phyloP scores from a whole-genome alignment of 2,329 filamentous ascomycete genomes.

The Myriosclerotinia duriaeana region DNA sequence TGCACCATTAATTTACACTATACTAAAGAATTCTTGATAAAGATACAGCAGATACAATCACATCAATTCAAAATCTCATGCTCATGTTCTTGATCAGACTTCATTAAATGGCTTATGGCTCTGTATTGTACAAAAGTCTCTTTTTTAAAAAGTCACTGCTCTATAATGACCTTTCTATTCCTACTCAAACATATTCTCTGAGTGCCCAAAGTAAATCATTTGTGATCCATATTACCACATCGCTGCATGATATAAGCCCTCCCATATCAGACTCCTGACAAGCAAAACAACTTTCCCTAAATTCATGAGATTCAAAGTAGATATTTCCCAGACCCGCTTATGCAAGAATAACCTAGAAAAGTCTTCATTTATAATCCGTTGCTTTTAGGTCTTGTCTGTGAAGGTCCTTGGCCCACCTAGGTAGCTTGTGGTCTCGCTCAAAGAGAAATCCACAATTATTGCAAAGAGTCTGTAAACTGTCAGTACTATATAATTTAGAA shows the following conservation, averaged over 20 bases:
- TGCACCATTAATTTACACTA: neutral
- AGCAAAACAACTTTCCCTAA: constrained; percentile 4
- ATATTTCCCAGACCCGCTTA: constrained; percentile 22
- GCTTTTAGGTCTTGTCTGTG: constrained; percentile 47
- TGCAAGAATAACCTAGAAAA: neutral
- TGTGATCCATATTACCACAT: constrained; percentile 25
- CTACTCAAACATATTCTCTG: constrained; percentile 21
- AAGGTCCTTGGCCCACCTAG: constrained; percentile 71
- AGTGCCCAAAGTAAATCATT: constrained; percentile 17
- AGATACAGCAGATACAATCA: neutral
- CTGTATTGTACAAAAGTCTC: constrained; percentile 25
- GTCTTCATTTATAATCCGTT: constrained; percentile 39
- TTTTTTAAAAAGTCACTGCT: constrained; percentile 4
- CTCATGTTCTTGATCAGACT: constrained; percentile 11
- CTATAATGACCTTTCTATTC: constrained; percentile 18
- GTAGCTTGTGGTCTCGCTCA: constrained; percentile 81
- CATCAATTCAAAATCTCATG: neutral
- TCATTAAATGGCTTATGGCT: constrained; percentile 23
- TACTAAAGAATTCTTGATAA: neutral
- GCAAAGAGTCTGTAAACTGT: constrained; percentile 64
- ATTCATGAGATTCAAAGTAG: constrained; percentile 28
- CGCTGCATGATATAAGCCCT: constrained; percentile 24
- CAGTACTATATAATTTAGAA: constrained; percentile 28
- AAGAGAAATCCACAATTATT: constrained; percentile 90
- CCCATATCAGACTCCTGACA: constrained; percentile 21